These are phyloP conservation scores for Clavispora vitiphila DNA, from an alignment of 805 yeast genomes.

Conservation along the genomic window DNA sequence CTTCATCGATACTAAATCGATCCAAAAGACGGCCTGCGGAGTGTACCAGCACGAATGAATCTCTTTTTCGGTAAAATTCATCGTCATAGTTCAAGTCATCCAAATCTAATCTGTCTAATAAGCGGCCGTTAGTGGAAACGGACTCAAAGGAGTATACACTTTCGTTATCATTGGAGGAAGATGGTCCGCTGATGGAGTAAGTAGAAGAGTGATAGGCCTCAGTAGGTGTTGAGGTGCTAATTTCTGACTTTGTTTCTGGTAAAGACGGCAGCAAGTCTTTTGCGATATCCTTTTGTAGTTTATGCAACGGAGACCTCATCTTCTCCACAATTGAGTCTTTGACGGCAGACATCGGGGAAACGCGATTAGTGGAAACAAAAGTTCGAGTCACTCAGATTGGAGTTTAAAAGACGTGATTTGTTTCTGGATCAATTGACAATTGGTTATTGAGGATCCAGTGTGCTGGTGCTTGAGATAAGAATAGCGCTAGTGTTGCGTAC, in stretches of 20 bases:
- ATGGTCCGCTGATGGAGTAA: background rate
- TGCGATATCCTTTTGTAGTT: conserved; percentile 14
- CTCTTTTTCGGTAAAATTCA: conserved; percentile 12
- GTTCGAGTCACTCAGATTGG: too few species aligned
- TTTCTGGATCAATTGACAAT: background rate
- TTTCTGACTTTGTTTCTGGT: too few species aligned
- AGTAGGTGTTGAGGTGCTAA: background rate
- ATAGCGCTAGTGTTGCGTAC: background rate
- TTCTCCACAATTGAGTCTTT: background rate
- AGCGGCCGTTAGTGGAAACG: conserved; percentile 38
- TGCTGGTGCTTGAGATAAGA: background rate
- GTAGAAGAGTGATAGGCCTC: background rate
- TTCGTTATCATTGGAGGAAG: conserved; percentile 20
- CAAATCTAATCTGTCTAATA: conserved; percentile 26
- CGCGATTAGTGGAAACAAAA: background rate
- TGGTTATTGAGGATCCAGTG: background rate
- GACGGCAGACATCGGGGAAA: background rate
- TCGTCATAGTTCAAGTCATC: conserved; percentile 13
- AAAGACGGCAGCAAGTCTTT: conserved; percentile 3
- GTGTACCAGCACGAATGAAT: conserved; percentile 12
- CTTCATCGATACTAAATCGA: conserved; percentile 27
- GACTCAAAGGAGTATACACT: conserved; percentile 42
- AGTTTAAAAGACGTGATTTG: too few species aligned
- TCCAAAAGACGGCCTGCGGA: conserved; percentile 11
- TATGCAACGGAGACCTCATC: conserved; percentile 14